Conservation (phyloP, 495 filamentous ascomycete species). For the Aspergillus nidulans region DNA sequence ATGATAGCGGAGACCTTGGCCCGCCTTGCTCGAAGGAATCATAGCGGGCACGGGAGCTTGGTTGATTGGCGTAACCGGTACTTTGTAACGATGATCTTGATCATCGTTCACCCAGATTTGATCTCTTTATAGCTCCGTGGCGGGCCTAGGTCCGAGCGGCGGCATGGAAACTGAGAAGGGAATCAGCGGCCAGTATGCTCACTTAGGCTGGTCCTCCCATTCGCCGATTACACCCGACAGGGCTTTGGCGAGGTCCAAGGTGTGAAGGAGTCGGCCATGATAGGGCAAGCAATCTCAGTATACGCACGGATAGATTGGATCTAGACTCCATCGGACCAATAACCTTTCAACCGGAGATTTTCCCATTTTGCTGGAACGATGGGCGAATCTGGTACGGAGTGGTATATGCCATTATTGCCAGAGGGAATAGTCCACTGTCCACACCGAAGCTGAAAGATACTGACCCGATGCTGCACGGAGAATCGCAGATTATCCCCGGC, state of each 20-base stretch:
- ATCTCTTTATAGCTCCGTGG: neutral
- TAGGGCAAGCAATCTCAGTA: slow-evolving; percentile 1
- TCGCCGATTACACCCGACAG: slow-evolving; percentile 5
- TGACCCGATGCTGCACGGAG: neutral
- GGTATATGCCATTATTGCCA: neutral
- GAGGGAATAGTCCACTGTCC: neutral
- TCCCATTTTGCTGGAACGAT: neutral
- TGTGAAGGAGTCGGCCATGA: neutral
- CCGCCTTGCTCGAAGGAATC: slow-evolving; percentile 1
- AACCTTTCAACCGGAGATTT: neutral
- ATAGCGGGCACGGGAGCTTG: neutral
- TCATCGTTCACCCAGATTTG: neutral
- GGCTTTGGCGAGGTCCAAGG: neutral
- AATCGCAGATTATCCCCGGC: neutral
- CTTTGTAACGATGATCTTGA: slow-evolving; percentile 1
- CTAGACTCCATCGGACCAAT: slow-evolving; percentile 9
- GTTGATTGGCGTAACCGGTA: neutral
- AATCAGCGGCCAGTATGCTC: neutral
- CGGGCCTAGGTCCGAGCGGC: slow-evolving; percentile 14
- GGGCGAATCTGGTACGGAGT: neutral
- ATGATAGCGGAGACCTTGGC: slow-evolving; percentile 5
- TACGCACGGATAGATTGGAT: slow-evolving; percentile 9
- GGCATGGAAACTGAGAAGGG: neutral
- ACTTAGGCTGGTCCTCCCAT: neutral
- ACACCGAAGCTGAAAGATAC: neutral